phyloP scores from a whole-genome alignment of 352 stramenopile species.

The Pythium folliculosum region DNA sequence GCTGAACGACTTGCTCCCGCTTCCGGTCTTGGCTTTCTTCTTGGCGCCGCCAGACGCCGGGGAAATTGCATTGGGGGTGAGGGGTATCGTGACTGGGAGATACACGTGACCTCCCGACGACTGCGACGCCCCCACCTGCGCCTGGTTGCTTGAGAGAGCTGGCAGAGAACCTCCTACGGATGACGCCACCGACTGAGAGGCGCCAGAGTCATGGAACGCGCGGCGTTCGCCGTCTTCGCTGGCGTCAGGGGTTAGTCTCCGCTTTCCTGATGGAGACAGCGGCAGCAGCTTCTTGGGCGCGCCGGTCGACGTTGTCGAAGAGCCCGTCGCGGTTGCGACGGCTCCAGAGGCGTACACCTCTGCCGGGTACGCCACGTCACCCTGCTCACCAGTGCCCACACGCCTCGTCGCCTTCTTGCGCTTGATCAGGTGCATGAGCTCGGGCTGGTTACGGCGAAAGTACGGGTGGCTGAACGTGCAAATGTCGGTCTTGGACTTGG shows the following conservation, averaged over 20 bases:
- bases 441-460: slow-evolving; percentile 72
- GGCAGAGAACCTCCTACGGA: not conserved
- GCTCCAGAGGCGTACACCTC: slow-evolving; percentile 3
- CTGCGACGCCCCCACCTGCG: not conserved
- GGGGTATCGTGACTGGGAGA: not conserved
- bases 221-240: slow-evolving; percentile 6
- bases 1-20: slow-evolving; percentile 37
- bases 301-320: not conserved
- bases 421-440: slow-evolving; percentile 79
- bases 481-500: slow-evolving; percentile 73
- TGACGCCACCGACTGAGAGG: not conserved
- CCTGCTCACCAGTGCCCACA: slow-evolving; percentile 26
- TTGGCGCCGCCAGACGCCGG: slow-evolving; percentile 61
- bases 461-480: slow-evolving; percentile 86
- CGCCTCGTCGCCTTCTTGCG: slow-evolving; percentile 74
- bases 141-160: not conserved
- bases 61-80: slow-evolving; percentile 70
- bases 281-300: slow-evolving; percentile 37
- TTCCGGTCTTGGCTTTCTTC: slow-evolving; percentile 71
- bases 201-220: not conserved
- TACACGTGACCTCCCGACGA: not conserved
- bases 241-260: slow-evolving; percentile 33
- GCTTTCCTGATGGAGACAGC: slow-evolving; percentile 48
- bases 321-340: not conserved
- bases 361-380: slow-evolving; percentile 21